A percentile compares a stretch with the other conserved stretches of the same genome.
phyloP scores from a whole-genome alignment of 495 filamentous ascomycete species.

The Hamigera avellanea region DNA sequence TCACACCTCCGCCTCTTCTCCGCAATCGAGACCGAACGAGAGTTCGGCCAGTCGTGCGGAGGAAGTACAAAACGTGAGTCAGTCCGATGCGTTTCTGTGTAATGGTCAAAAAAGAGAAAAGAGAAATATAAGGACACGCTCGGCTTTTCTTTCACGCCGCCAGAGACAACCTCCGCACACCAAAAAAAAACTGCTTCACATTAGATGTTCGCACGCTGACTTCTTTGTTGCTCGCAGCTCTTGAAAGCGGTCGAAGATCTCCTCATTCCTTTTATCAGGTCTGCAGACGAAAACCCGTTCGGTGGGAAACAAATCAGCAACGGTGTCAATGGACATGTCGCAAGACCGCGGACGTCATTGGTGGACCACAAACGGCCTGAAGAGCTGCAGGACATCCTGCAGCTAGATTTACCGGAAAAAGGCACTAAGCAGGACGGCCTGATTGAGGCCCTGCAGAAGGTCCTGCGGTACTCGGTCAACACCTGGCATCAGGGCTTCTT shows the following conservation, averaged over 20 bases:
- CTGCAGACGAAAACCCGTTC: slow-evolving; percentile 54
- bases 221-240: slow-evolving; percentile 37
- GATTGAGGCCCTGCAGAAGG: slow-evolving; percentile 47
- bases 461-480: slow-evolving; percentile 79
- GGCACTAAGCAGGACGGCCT: slow-evolving; percentile 64
- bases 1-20: slow-evolving; percentile 27
- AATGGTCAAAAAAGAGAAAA: no score
- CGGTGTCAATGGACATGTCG: slow-evolving; percentile 27
- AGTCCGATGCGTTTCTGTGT: background rate
- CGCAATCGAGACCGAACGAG: slow-evolving; percentile 25
- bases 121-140: no score
- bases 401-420: slow-evolving; percentile 51
- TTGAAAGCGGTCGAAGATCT: slow-evolving; percentile 61
- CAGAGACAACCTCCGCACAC: no score
- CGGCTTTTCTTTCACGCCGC: no score
- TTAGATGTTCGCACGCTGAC: no score
- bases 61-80: slow-evolving; percentile 34
- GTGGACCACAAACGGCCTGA: slow-evolving; percentile 61
- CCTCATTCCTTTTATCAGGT: slow-evolving; percentile 66
- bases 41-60: slow-evolving; percentile 23
- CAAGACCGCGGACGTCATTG: slow-evolving; percentile 43
- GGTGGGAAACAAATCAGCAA: slow-evolving; percentile 26
- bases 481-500: slow-evolving; percentile 95
- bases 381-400: slow-evolving; percentile 52
- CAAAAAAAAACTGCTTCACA: no score